A percentile compares a stretch with the other conserved stretches of the same genome.
Conservation (phyloP, 2,329 filamentous ascomycete genomes). For the Aureobasidium mangrovei region DNA sequence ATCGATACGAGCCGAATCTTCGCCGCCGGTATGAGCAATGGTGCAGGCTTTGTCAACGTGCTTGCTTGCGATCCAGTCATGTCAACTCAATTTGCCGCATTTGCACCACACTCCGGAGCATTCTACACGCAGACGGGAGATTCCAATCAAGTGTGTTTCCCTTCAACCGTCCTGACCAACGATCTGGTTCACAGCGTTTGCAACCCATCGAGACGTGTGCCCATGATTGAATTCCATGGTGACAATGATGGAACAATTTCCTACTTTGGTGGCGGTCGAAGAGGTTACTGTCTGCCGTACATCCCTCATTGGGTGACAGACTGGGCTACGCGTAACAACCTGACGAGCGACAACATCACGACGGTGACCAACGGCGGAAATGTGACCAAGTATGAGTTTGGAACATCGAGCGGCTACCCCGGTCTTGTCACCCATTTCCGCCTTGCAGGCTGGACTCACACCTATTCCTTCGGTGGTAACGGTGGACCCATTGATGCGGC, state of each 20-base stretch:
- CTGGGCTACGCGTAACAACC: slow-evolving; percentile 31
- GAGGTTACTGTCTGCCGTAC: slow-evolving; percentile 23
- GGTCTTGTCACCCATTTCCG: slow-evolving; percentile 32
- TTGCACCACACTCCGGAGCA: slow-evolving; percentile 40
- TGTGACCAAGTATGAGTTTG: slow-evolving; percentile 24
- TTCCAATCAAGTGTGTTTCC: slow-evolving; percentile 17
- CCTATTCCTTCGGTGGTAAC: slow-evolving; percentile 29
- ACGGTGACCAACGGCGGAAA: slow-evolving; percentile 22
- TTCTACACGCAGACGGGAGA: slow-evolving; percentile 30
- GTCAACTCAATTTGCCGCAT: slow-evolving; percentile 38
- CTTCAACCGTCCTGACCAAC: slow-evolving; percentile 17
- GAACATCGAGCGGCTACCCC: slow-evolving; percentile 24
- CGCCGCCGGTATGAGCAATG: slow-evolving; percentile 45
- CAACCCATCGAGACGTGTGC: slow-evolving; percentile 25
- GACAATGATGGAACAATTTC: slow-evolving; percentile 30
- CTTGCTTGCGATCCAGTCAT: slow-evolving; percentile 39
- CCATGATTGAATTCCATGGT: slow-evolving; percentile 38
- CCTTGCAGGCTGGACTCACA: slow-evolving; percentile 30
- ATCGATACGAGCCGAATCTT: slow-evolving; percentile 39
- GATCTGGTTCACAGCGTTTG: slow-evolving; percentile 16
- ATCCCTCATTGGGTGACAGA: slow-evolving; percentile 28
- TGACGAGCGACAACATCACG: slow-evolving; percentile 24
- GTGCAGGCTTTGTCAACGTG: slow-evolving; percentile 40
- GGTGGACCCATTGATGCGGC: slow-evolving; percentile 19
- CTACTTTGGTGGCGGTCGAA: slow-evolving; percentile 29